Conservation (phyloP, 371 early-diverging fungal genomes). For the Actinomortierella wolfii region DNA sequence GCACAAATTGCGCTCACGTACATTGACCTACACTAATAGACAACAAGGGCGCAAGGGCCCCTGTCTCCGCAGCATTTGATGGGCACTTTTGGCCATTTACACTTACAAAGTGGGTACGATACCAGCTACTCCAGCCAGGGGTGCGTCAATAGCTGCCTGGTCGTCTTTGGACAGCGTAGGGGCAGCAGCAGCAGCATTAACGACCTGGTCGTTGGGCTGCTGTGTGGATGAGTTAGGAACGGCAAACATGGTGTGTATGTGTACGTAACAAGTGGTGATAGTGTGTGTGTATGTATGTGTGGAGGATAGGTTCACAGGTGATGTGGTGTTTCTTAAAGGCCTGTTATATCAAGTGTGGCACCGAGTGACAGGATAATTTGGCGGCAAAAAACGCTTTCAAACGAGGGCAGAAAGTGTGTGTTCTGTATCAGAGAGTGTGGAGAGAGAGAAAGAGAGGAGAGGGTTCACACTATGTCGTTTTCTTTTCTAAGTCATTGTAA, state of each 20-base stretch:
- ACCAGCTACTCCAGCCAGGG: slow-evolving; percentile 69
- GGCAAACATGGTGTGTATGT: slow-evolving; percentile 36
- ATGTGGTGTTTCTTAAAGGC: background rate
- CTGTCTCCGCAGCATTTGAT: no score
- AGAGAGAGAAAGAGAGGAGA: no score
- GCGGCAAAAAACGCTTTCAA: background rate
- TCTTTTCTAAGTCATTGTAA: no score
- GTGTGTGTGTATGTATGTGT: background rate
- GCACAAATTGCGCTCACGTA: background rate
- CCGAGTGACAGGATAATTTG: background rate
- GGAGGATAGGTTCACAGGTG: background rate
- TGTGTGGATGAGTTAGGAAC: slow-evolving; percentile 33
- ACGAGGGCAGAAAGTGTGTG: background rate
- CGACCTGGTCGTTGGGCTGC: no score
- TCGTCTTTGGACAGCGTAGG: slow-evolving; percentile 32
- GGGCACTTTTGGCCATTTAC: no score
- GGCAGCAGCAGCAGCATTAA: slow-evolving; percentile 14
- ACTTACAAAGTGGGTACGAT: slow-evolving; percentile 87
- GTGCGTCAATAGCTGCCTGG: slow-evolving; percentile 48
- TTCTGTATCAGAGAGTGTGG: no score
- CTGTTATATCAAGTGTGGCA: background rate
- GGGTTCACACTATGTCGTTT: no score
- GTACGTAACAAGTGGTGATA: no score
- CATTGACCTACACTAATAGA: slow-evolving; percentile 3
- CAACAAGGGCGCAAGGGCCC: no score